Conservation (phyloP, 164 flowering plant species). For the Amborella trichopoda region DNA sequence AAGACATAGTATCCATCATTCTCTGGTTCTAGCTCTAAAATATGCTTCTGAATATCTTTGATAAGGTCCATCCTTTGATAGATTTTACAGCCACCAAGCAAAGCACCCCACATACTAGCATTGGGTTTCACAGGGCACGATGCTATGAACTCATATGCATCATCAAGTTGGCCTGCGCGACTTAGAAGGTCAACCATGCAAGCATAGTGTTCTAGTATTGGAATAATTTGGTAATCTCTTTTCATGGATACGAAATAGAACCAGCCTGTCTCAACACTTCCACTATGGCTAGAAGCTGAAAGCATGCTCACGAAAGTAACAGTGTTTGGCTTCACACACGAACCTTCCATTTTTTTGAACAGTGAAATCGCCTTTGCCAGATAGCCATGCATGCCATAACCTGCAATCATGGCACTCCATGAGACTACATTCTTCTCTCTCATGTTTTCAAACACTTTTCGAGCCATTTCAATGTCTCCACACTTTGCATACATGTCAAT, state of each 20-base stretch:
- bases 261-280: constrained; percentile 52
- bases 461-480: constrained; percentile 54
- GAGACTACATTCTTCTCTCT: constrained; percentile 40
- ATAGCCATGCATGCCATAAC: constrained; percentile 61
- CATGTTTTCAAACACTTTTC: constrained; percentile 38
- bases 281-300: constrained; percentile 73
- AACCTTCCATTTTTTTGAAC: constrained; percentile 45
- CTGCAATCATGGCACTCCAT: constrained; percentile 72
- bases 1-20: constrained; percentile 50
- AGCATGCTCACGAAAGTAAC: constrained; percentile 60
- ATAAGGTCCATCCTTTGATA: constrained; percentile 52
- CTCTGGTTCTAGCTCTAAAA: constrained; percentile 27
- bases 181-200: constrained; percentile 75
- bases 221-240: constrained; percentile 30
- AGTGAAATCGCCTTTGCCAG: constrained; percentile 29
- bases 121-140: constrained; percentile 39
- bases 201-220: constrained; percentile 48
- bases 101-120: constrained; percentile 63
- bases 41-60: constrained; percentile 18
- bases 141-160: constrained; percentile 40
- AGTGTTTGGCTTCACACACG: constrained; percentile 50
- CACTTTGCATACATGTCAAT: constrained; percentile 76
- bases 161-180: constrained; percentile 58
- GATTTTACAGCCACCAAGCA: constrained; percentile 67
- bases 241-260: constrained; percentile 43